Percentiles rank a stretch among this genome's conserved stretches.
These are phyloP conservation scores for Suillus paluster DNA, from an alignment of 768 basidiomycete species.

Conservation along the genomic window DNA sequence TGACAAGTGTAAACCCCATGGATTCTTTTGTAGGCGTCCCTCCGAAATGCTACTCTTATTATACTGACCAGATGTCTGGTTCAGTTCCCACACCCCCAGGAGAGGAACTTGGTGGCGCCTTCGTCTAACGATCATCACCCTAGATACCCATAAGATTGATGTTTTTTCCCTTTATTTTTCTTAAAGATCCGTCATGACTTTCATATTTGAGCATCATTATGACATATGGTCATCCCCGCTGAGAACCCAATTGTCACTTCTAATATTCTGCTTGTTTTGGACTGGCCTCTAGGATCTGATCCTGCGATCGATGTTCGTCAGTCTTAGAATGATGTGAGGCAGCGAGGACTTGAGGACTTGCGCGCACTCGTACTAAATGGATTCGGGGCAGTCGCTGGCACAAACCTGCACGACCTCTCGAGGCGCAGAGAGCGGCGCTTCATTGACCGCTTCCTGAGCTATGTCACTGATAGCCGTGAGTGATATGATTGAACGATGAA, in stretches of 20 bases:
- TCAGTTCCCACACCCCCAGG: conserved; percentile 47
- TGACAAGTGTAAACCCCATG: conserved; percentile 54
- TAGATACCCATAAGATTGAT: conserved; percentile 55
- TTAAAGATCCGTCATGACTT: conserved; percentile 47
- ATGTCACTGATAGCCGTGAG: conserved; percentile 44
- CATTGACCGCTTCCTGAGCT: conserved; percentile 30
- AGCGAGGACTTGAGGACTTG: conserved; percentile 29
- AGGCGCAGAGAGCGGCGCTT: conserved; percentile 33
- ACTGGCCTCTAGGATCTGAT: conserved; percentile 41
- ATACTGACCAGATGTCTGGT: conserved; percentile 9
- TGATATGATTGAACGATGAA: no score
- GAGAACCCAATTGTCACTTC: conserved; percentile 48
- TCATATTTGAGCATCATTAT: conserved; percentile 51
- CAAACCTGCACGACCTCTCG: conserved; percentile 35
- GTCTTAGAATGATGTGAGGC: conserved; percentile 33
- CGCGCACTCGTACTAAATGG: conserved; percentile 39
- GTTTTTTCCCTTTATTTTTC: conserved; percentile 32
- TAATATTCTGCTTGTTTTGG: conserved; percentile 46
- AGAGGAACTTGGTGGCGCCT: conserved; percentile 53
- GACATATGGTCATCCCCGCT: conserved; percentile 46
- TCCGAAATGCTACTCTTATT: conserved; percentile 4
- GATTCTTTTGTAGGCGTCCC: conserved; percentile 64
- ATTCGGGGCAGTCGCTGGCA: conserved; percentile 38
- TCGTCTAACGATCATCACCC: conserved; percentile 50
- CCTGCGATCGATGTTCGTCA: conserved; percentile 44